Base-by-base conservation (phyloP, 106 monocot species). In the Acorus calamus region DNA sequence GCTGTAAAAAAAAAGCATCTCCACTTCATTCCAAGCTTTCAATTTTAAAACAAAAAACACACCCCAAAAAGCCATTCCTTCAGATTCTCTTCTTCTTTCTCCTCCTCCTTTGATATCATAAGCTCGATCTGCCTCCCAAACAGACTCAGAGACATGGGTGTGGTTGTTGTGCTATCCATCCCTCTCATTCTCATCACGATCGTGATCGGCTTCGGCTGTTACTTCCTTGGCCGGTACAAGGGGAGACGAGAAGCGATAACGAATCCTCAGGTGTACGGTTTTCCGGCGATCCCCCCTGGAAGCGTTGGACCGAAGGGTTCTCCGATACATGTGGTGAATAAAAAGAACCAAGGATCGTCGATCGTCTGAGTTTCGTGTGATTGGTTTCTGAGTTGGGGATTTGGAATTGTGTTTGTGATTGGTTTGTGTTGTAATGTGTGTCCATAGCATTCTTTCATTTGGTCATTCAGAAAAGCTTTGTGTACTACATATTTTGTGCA, bases 141-240 rank as follows among this genome's bases (percentile, higher is more conserved):
- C 28, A 28, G 28, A 28, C 28, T 28, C 28, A 28, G 28, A 28
- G 48, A 7, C 28, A 79, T 84, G 84, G 84, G 69, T 44, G 74
- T 84, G 45, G 80, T 73, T 10, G 11, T 84, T 8, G 76, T 71
- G 5, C 69, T 81, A 66, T 77, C 80, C 46, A 55, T 85, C 5
- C 78, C 85, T 5, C 59, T 85, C 7, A 81, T 85, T 14, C 54
- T 85, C 47, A 71, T 85, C 60, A 59, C 77, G 13, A 55, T 85
- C 63, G 56, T 85, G 74, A 77, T 85, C 41, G 77, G 85, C 5
- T 80, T 80, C 60, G 84, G 80, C 11, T 84, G 84, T 63, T 84
- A 74, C 77, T 77, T 77, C 67, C 61, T 80, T 42, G 84, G 84
- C 9, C 73, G 64, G 61, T 53, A 47, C 7, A 84, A 60, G 69